Conservation (phyloP, 352 stramenopile genomes). For the Discostella stelligera region DNA sequence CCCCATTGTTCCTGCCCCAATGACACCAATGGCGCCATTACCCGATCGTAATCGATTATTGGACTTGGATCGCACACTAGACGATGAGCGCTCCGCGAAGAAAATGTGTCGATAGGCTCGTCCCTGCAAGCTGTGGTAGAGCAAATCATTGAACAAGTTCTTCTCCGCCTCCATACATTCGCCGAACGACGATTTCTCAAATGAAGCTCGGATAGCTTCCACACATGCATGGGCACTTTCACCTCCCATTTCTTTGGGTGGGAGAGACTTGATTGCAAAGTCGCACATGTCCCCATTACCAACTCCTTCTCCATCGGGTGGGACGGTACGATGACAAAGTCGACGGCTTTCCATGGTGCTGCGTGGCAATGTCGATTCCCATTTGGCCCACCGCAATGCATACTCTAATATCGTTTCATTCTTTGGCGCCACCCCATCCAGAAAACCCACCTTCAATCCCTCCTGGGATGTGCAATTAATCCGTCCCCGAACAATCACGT, state of each 20-base stretch:
- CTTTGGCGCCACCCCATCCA: conserved; percentile 81
- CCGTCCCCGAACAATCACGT: conserved; percentile 93
- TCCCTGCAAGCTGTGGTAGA: conserved; percentile 87
- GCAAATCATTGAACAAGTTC: conserved; percentile 81
- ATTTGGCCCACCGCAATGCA: conserved; percentile 65
- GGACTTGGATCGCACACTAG: conserved; percentile 8
- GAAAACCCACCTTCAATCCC: conserved; percentile 87
- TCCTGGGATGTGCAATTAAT: conserved; percentile 85
- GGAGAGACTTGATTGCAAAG: conserved; percentile 55
- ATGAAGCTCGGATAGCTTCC: conserved; percentile 71
- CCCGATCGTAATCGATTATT: conserved; percentile 20
- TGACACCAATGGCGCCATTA: conserved; percentile 84
- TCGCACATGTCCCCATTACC: conserved; percentile 60
- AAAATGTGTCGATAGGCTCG: conserved; percentile 84
- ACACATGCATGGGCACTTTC: conserved; percentile 68
- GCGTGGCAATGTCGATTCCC: conserved; percentile 26
- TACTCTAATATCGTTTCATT: conserved; percentile 49
- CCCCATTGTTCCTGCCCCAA: conserved; percentile 96
- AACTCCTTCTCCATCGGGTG: conserved; percentile 40
- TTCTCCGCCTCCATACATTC: conserved; percentile 74
- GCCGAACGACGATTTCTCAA: conserved; percentile 55
- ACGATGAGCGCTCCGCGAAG: conserved; percentile 83
- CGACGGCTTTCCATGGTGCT: conserved; percentile 32
- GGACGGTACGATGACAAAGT: conserved; percentile 39
- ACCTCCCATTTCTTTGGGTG: conserved; percentile 59